Base-by-base conservation (phyloP, 768 basidiomycete genomes). In the Amanita fuliginea region DNA sequence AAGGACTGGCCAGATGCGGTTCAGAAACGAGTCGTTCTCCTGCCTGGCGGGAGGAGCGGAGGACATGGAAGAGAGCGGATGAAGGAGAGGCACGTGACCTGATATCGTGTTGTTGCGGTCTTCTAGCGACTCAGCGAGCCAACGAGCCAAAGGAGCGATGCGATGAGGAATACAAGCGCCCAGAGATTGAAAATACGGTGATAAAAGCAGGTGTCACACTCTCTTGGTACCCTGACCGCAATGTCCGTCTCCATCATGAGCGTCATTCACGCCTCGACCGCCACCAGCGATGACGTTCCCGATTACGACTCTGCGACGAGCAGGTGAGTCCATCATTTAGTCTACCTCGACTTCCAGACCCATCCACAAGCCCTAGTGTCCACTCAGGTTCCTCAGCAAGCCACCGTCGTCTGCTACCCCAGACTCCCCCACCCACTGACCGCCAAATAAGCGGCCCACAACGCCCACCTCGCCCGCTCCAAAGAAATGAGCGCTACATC, bases 401-500 rank as follows among this genome's bases (percentile, higher is more conserved):
- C 50, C 40, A 30, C 10, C 30, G 49, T 46, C 56, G 54, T 49
- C 42, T 16, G 32, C 36, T 53, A 7, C 32, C 32, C 11, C 32
- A 32, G 32, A 32, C 32, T 13, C 32, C 28, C 55, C 51, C 42
- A 50, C 61, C 44, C 21, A 4, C 52, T 6, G 52, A 51, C 22
- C 18, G 44, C 10, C 42, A 36, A 51, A 52, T 50, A 34, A 49
- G 53, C 26, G 30, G 28, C 3, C 47, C 55, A 10, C 59, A 51
- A 11, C 51, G 55, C 13, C 51, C 52, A 28, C 57, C 53, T 26
- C 56, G 54, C 21, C 59, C 59, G 13, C 60, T 61, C 10, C 62
- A 57, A 40, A 57, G 58, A 10, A 64, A 63, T 24, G 72, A 74
- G 58, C 67, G 72, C 40, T 77, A 74, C 57, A 53, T 75, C 14